Evolutionary conservation across 495 filamentous ascomycete genomes (phyloP), one percentile per base, ranked within the genome.

Genomic region (Penicillium maclennaniae): DNA sequence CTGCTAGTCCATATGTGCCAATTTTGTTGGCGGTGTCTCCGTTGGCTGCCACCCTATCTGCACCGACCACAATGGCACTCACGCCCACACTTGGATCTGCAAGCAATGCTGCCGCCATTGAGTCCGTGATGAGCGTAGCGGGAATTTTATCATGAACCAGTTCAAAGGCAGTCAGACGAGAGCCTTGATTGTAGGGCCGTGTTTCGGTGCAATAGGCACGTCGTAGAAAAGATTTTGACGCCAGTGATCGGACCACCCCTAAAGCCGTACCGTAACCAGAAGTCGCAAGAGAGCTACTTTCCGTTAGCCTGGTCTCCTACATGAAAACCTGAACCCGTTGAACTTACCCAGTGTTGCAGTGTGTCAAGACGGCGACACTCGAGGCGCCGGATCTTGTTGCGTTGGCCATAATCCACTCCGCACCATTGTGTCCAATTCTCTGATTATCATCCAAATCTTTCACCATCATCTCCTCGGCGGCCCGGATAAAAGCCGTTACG

Each of bases 11-110:
- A 67, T 97, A 97, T n/a, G 93, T 98, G 26, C 93, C 93, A 51
- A 98, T 95, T 74, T 98, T 98, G 69, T 98, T 98, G 41, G 93
- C 93, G 2, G 93, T 97, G 71, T 98, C 93, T 31, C 93, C 93
- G 65, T 98, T 98, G 26, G 89, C 87, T 37, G 91, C 93, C 9
- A 98, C 95, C 45, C 93, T 83, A 67, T 98, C 93, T 17, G 93
- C 93, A 17, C 93, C 93, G 1, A 97, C 95, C 49, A 98, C 83
- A 49, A 98, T 87, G 17, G 89, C 92, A 27, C 84, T 81, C 53
- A 97, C 87, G 51, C 83, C 78, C 41, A 70, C 70, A 41, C 70
- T 69, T 42, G 80, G 64, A 53, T 80, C 77, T 46, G 81, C 80
- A 53, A 98, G 85, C 17, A 97, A 72, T 1, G 92, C 85, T 17